These are phyloP conservation scores for Symbiotaphrina buchneri DNA, from an alignment of 495 filamentous ascomycete species.

Conservation along the genomic window DNA sequence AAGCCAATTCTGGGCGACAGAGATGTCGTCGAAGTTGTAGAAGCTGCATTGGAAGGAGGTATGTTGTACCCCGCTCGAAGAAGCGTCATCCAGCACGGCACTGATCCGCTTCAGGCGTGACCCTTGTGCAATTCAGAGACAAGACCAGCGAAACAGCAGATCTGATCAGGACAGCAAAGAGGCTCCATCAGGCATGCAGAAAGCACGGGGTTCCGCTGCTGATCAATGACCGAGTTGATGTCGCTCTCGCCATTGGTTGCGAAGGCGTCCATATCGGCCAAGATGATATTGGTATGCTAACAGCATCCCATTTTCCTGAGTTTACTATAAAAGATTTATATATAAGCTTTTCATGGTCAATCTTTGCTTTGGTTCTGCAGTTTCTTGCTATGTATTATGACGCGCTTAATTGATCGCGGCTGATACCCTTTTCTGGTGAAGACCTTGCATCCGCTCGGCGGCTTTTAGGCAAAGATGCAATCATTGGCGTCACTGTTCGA, in stretches of 20 bases:
- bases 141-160: constrained; percentile 59
- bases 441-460: constrained; percentile 40
- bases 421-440: constrained; percentile 8
- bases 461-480: constrained; percentile 47
- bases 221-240: constrained; percentile 91
- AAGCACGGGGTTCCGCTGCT: constrained; percentile 55
- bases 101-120: constrained; percentile 33
- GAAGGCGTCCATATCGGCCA: constrained; percentile 91
- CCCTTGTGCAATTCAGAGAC: constrained; percentile 76
- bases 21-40: constrained; percentile 52
- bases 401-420: too few species aligned
- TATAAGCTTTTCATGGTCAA: not conserved
- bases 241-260: constrained; percentile 63
- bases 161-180: constrained; percentile 45
- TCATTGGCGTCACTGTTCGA: constrained; percentile 51
- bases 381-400: constrained; percentile 4
- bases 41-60: constrained; percentile 54
- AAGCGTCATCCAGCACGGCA: constrained; percentile 2
- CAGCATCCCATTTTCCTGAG: too few species aligned
- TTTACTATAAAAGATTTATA: not conserved
- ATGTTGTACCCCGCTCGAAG: constrained; percentile 5
- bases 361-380: not conserved
- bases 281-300: constrained; percentile 59
- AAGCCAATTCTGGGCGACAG: constrained; percentile 47
- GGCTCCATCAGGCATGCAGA: constrained; percentile 45